A percentile compares a stretch with the other conserved stretches of the same genome.
phyloP scores from a whole-genome alignment of 1,139 yeast species.

The Suhomyces anneliseae region DNA sequence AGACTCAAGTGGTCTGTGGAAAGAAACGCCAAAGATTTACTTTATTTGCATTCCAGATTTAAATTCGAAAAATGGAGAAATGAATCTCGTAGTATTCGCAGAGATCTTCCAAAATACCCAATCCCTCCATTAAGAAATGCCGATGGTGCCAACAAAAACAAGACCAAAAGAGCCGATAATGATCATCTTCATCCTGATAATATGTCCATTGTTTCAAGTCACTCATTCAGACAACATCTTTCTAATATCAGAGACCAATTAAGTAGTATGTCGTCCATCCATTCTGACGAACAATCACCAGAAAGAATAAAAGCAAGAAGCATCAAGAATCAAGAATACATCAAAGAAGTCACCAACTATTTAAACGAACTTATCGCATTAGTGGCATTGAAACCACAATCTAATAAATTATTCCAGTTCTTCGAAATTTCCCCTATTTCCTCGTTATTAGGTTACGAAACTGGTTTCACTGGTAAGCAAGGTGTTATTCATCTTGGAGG shows the following conservation, averaged over 20 bases:
- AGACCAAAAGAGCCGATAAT: neutral
- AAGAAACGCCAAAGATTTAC: constrained; percentile 70
- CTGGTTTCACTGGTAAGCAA: constrained; percentile 82
- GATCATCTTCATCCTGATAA: constrained; percentile 11
- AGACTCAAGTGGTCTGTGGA: constrained; percentile 79
- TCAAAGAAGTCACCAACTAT: constrained; percentile 56
- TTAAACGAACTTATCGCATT: constrained; percentile 58
- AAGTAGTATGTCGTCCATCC: constrained; percentile 28
- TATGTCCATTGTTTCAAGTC: constrained; percentile 19
- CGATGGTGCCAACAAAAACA: constrained; percentile 8
- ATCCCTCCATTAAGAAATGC: constrained; percentile 23
- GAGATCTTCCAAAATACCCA: constrained; percentile 46
- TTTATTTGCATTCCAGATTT: constrained; percentile 64
- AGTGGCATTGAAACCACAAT: constrained; percentile 73
- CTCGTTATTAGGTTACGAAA: constrained; percentile 78
- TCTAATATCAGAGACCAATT: constrained; percentile 34
- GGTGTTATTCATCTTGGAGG: constrained; percentile 81
- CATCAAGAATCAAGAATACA: constrained; percentile 38
- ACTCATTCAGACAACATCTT: constrained; percentile 26
- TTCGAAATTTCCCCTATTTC: constrained; percentile 89
- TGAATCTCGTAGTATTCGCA: constrained; percentile 33
- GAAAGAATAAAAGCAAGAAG: constrained; percentile 28
- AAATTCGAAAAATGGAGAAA: constrained; percentile 49
- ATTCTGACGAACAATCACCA: constrained; percentile 31
- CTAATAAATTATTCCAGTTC: constrained; percentile 79